Base-by-base conservation (phyloP, 2,329 filamentous ascomycete species). In the Aureobasidium subglaciale region DNA sequence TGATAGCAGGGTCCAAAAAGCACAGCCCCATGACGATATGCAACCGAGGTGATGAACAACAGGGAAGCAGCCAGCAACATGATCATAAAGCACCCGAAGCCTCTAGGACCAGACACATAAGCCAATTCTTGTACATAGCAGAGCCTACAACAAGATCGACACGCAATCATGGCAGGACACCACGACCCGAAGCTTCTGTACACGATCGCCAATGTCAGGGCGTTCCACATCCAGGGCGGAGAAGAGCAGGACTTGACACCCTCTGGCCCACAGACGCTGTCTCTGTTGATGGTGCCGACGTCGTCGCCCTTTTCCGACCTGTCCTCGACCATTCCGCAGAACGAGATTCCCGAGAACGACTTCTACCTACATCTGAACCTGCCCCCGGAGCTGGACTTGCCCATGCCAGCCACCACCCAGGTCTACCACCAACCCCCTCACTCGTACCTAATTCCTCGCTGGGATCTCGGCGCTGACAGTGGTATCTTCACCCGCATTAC, bases 341-440 rank as follows among this genome's bases (percentile, higher is more conserved):
- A 77, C 57, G 76, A 79, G 55, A 64, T 68, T 4, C 78, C 80
- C 4, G 86, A 91, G 67, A 88, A 96, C 68, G 93, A 97, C 76
- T 97, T 96, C 75, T 97, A 97, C 70, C 83, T 99, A 5, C 92
- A 97, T 71, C 82, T 99, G 22, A 90, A 96, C 65, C 83, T 97
- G 9, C 91, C 92, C 13, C 92, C 92, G 18, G 92, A 96, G 77
- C 83, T 99, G 63, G 92, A 97, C 65, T 82, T 97, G 5, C 89
- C 93, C 5, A 79, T 97, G 13, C 93, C 93, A 11, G 92, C 92
- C 16, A 97, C 91, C 0, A 97, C 93, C 0, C 92, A 97, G 70
- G 93, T 99, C 69, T 97, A 96, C 73, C 90, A 96, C 71, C 90
- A 97, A 73, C 90, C 91, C 6, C 92, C 92, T 0, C 84, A 80